Evolutionary conservation across 768 basidiomycete species (phyloP), one percentile per base, ranked within the genome.

Genomic region (Nidula microcarpa): DNA sequence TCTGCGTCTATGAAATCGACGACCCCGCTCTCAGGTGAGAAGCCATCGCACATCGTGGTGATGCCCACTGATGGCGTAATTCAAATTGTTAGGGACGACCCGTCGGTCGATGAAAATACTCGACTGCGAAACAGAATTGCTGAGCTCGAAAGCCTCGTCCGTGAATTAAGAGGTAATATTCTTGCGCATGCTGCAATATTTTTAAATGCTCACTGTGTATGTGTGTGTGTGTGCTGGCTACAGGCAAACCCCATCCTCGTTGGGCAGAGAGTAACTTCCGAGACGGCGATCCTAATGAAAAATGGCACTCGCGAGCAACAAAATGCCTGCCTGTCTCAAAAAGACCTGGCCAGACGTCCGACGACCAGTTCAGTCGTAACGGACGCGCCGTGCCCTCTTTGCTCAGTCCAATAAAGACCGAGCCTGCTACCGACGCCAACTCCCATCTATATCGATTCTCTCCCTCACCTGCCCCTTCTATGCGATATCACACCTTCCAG

Each of bases 1-100:
- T 95, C 14, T 96, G 94, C 67, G 92, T 96, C 0, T 96, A 96
- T 60, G 94, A 96, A 65, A 89, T 95, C 57, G 94, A 95, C 65
- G 93, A 93, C 69, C 90, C 90, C 11, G 85, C 87, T 8, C 71
- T 89, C 36, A 79, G 89, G 91, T 89, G 58, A 53, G 51, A 33
- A 41, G 34, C 13, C 10, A 3, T 49, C 32, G 45, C 16, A 11
- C 13, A 32, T 48, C 23, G 47, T 14, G 23, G 13, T 16, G 13
- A 17, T 41, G 39, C 16, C 23, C 23, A 30, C 23, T 13, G 39
- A 11, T 41, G 39, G 16, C 16, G 13, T 13, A 41, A 41, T 13
- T 17, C 39, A 41, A 41, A 11, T 17, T 17, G 4, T 13, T 68
- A 91, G 91, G 67, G 90, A 93, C 65, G 91, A 94, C 70, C 91